Evolutionary conservation across 2,329 filamentous ascomycete species (phyloP).

Genomic region (Neofusicoccum umdonicola): DNA sequence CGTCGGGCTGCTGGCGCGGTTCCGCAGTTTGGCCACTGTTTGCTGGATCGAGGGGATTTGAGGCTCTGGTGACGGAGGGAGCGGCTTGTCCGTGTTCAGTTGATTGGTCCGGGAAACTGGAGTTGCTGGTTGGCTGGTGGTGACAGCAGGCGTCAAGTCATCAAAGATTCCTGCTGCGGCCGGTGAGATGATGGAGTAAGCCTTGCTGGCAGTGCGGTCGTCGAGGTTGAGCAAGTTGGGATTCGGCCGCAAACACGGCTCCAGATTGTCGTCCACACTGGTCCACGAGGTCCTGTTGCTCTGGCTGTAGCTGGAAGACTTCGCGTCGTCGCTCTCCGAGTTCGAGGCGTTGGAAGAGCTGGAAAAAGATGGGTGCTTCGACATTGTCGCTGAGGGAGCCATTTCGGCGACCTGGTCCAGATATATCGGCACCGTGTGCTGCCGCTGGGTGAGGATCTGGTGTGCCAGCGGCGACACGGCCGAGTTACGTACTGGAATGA

Average conservation of each 20-base stretch:
- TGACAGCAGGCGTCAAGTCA: conserved; percentile 19
- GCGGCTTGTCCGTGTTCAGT: conserved; percentile 1
- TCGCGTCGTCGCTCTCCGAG: conserved; percentile 30
- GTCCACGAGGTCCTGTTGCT: conserved; percentile 36
- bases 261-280: conserved; percentile 36
- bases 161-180: conserved; percentile 28
- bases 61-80: background rate
- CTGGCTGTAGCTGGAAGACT: conserved; percentile 39
- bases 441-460: conserved; percentile 3
- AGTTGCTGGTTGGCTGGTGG: conserved; percentile 1
- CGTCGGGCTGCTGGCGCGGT: background rate
- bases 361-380: conserved; percentile 25
- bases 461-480: conserved; percentile 17
- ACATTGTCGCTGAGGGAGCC: background rate
- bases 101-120: background rate
- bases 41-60: background rate
- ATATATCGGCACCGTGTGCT: conserved; percentile 10
- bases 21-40: background rate
- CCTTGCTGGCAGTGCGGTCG: conserved; percentile 21
- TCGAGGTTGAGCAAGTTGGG: conserved; percentile 20
- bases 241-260: conserved; percentile 23
- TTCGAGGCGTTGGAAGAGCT: conserved; percentile 36
- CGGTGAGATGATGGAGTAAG: conserved; percentile 25
- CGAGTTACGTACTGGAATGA: conserved; percentile 25
- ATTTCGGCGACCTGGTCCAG: background rate